Conservation (phyloP, 129 eudicot species). For the carrot (Daucus carota) region DNA sequence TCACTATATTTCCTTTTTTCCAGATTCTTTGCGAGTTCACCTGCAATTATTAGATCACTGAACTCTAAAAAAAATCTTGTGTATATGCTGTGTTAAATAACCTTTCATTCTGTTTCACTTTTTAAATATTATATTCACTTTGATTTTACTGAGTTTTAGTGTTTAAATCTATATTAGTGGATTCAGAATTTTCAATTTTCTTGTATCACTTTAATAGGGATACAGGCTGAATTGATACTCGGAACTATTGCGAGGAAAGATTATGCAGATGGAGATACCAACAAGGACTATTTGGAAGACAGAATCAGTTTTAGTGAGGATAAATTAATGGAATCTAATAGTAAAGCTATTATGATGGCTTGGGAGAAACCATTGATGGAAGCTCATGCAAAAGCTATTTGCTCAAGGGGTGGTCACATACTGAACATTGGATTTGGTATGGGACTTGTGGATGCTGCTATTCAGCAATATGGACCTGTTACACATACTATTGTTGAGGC, state of each 20-base stretch:
- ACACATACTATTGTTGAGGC: conserved; percentile 90
- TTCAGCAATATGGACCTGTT: conserved; percentile 58
- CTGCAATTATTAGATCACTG: background rate
- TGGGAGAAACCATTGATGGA: conserved; percentile 98
- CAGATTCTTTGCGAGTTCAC: background rate
- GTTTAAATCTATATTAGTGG: background rate
- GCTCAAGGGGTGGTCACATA: conserved; percentile 73
- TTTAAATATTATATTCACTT: background rate
- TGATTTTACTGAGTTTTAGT: background rate
- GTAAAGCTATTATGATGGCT: conserved; percentile 97
- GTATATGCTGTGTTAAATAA: background rate
- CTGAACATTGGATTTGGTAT: conserved; percentile 92
- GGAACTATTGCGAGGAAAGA: conserved; percentile 91
- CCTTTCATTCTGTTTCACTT: background rate
- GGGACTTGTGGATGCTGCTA: conserved; percentile 96
- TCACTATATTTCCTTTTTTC: background rate
- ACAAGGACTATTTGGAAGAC: conserved; percentile 72
- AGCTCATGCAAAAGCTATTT: conserved; percentile 91
- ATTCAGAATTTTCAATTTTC: background rate
- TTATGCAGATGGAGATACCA: conserved; percentile 32
- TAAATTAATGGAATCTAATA: conserved; percentile 84
- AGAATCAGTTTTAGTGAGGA: conserved; percentile 91
- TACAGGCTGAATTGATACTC: conserved; percentile 85
- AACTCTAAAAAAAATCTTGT: background rate
- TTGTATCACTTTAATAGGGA: conserved; percentile 30